Evolutionary conservation across 2,329 filamentous ascomycete genomes (phyloP).

Genomic region (Graphiopsis chlorocephala): DNA sequence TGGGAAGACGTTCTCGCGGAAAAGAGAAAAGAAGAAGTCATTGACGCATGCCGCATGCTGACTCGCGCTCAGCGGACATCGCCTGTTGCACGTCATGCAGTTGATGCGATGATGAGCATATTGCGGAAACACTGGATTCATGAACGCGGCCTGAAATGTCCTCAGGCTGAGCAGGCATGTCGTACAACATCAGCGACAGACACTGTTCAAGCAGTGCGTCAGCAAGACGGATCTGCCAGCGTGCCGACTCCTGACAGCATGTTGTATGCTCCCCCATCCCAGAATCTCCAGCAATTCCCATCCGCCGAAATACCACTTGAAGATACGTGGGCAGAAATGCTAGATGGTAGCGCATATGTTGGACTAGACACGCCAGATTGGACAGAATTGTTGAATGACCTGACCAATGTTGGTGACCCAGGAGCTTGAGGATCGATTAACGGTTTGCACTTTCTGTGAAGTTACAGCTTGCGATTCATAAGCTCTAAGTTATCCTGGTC

Average conservation of each 20-base stretch:
- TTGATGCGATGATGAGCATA: conserved; percentile 2
- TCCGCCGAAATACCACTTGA: not conserved
- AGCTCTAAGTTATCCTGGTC: no score
- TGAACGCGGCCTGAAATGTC: not conserved
- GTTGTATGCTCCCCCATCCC: not conserved
- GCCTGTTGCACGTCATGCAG: not conserved
- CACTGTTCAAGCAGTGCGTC: no score
- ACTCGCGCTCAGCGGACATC: not conserved
- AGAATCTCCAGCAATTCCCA: not conserved
- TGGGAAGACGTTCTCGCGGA: conserved; percentile 8
- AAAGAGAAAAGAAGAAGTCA: conserved; percentile 6
- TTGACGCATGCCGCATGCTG: conserved; percentile 1
- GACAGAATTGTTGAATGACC: conserved; percentile 1
- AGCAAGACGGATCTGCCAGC: not conserved
- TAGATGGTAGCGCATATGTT: not conserved
- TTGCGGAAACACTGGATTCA: not conserved
- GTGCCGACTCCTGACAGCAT: not conserved
- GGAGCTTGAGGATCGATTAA: not conserved
- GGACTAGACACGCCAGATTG: not conserved
- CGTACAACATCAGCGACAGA: not conserved
- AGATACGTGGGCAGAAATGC: conserved; percentile 4
- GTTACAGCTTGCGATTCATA: no score
- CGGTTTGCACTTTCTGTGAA: no score
- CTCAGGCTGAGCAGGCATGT: not conserved
- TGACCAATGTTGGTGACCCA: not conserved